Evolutionary conservation across 768 basidiomycete genomes (phyloP).

Genomic region (Lentinus brumalis): DNA sequence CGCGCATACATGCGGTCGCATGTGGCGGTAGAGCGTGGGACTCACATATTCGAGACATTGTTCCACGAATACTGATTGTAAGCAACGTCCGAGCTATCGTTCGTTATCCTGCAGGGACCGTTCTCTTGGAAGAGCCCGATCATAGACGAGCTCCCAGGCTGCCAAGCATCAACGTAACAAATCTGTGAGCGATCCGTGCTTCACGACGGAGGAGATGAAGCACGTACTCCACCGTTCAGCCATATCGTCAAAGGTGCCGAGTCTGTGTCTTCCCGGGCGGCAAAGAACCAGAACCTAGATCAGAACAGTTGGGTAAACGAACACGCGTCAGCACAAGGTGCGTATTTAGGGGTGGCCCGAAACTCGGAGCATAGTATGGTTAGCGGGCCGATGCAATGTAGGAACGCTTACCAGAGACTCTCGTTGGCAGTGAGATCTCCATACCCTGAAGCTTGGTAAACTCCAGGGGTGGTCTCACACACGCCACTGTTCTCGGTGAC

Average conservation of each 20-base stretch:
- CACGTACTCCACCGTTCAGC: constrained; percentile 58
- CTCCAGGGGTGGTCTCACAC: constrained; percentile 66
- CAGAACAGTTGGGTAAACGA: not conserved
- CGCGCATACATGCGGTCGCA: not conserved
- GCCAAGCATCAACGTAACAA: not conserved
- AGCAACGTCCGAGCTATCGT: constrained; percentile 51
- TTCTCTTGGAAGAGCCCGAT: constrained; percentile 45
- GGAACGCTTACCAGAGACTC: constrained; percentile 53
- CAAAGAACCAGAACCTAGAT: constrained; percentile 71
- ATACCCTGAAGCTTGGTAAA: constrained; percentile 65
- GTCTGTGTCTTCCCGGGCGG: constrained; percentile 58
- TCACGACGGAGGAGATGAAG: not conserved
- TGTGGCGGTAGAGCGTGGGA: not conserved
- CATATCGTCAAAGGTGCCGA: constrained; percentile 64
- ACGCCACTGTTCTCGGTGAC: constrained; percentile 62
- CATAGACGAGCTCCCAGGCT: constrained; percentile 45
- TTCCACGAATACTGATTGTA: constrained; percentile 63
- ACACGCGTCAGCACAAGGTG: too few relatives aligned
- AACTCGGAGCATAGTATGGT: not conserved
- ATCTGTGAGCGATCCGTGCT: not conserved
- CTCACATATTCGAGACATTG: constrained; percentile 50
- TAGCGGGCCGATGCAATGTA: not conserved
- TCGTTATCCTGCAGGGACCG: constrained; percentile 47
- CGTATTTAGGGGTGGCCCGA: not conserved
- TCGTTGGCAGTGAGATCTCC: constrained; percentile 55